These are phyloP conservation scores for Bacterosira constricta DNA, from an alignment of 108 stramenopile species.

Conservation along the genomic window DNA sequence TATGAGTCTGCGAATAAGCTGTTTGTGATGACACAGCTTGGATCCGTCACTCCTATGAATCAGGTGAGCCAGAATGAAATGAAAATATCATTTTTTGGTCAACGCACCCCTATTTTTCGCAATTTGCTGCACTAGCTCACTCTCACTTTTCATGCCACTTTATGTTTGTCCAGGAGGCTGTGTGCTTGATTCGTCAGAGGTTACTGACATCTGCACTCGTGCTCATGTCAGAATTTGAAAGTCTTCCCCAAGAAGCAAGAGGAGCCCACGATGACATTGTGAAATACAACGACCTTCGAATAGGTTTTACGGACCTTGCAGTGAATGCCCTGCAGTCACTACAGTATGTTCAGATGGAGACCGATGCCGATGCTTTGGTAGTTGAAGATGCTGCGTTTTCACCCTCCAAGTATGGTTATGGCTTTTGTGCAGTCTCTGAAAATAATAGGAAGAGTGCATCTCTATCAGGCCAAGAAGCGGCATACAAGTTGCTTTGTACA, in stretches of 20 bases:
- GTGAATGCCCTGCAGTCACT: slow-evolving; percentile 33
- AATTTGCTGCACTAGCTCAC: neutral
- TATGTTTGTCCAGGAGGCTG: no score
- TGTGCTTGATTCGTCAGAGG: slow-evolving; percentile 27
- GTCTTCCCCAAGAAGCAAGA: neutral
- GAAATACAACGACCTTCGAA: slow-evolving; percentile 31
- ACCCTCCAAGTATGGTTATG: slow-evolving; percentile 11
- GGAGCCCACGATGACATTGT: slow-evolving; percentile 13
- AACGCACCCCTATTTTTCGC: no score
- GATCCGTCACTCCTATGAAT: neutral
- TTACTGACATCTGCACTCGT: slow-evolving; percentile 28
- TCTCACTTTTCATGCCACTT: neutral
- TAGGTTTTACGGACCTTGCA: slow-evolving; percentile 37
- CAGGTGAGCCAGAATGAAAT: slow-evolving; percentile 27
- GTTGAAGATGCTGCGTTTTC: neutral
- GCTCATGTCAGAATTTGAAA: slow-evolving; percentile 26
- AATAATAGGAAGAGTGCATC: slow-evolving; percentile 1
- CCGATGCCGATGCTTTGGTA: neutral
- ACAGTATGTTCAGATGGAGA: slow-evolving; percentile 8
- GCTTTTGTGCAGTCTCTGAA: slow-evolving; percentile 15
- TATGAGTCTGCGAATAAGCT: slow-evolving; percentile 29
- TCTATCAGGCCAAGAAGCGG: no score
- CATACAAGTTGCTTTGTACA: slow-evolving; percentile 22
- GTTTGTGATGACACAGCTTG: slow-evolving; percentile 24
- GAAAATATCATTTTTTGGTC: no score